phyloP scores from a whole-genome alignment of 208 protist genomes.

The Wallacemonas sp. region DNA sequence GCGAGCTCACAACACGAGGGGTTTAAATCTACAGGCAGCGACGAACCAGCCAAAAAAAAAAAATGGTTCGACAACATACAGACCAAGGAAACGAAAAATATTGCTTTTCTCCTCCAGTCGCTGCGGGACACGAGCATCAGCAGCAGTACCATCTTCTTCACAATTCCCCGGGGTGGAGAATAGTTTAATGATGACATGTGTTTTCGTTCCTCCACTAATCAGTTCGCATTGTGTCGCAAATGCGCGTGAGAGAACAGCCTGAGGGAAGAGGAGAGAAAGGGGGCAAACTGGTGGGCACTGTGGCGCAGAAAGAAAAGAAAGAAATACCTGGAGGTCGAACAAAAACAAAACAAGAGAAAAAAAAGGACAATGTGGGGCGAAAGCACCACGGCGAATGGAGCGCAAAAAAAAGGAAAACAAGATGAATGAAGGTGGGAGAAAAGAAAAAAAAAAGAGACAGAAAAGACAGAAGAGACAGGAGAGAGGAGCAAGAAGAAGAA shows the following conservation, averaged over 20 bases:
- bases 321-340: neutral
- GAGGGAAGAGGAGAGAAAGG: neutral
- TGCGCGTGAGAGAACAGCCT: neutral
- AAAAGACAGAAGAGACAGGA: neutral
- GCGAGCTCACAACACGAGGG: neutral
- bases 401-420: neutral
- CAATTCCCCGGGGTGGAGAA: too few species aligned
- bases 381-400: slow-evolving; percentile 6
- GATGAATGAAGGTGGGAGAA: slow-evolving; percentile 1
- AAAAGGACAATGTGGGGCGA: neutral
- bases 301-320: slow-evolving; percentile 3
- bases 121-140: too few species aligned
- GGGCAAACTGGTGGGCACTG: neutral
- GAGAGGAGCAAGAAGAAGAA: neutral
- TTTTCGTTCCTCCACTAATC: too few species aligned
- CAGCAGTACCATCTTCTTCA: too few species aligned
- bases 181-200: too few species aligned
- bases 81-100: neutral
- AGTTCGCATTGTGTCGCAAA: too few species aligned
- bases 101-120: neutral
- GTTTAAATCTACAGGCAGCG: neutral
- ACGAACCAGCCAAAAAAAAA: neutral
- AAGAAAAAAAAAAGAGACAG: slow-evolving; percentile 5
- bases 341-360: slow-evolving; percentile 15
- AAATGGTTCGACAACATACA: neutral